phyloP scores from a whole-genome alignment of 306 rosid genomes.

The Cicer pinnatifidum region DNA sequence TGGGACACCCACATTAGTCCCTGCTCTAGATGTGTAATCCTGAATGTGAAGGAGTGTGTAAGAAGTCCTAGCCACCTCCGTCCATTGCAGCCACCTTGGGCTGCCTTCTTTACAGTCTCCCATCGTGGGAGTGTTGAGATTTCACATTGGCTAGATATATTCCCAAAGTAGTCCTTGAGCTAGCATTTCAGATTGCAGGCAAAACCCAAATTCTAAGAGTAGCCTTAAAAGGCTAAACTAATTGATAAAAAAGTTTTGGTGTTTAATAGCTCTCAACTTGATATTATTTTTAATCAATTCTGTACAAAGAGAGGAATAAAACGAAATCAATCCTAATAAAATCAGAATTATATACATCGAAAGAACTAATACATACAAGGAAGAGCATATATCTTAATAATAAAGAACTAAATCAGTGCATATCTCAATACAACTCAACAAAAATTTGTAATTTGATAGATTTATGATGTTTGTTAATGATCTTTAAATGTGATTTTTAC shows the following conservation, averaged over 20 bases:
- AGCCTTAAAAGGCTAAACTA: no score
- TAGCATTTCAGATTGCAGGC: no score
- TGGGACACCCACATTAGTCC: neutral
- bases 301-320: no score
- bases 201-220: neutral
- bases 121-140: neutral
- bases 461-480: neutral
- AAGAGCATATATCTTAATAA: no score
- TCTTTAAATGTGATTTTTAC: conserved; percentile 26
- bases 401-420: no score
- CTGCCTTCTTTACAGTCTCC: neutral
- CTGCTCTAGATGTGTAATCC: neutral
- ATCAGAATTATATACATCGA: no score
- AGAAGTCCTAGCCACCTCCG: neutral
- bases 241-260: no score
- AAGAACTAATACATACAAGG: no score
- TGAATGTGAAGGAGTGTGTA: neutral
- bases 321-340: no score
- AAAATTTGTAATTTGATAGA: neutral
- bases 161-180: neutral
- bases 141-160: neutral
- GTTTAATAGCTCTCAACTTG: no score
- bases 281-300: no score
- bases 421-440: neutral
- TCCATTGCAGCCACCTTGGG: neutral